Evolutionary conservation across 2,329 filamentous ascomycete genomes (phyloP).

Genomic region (Dothideomycetidae sp.): DNA sequence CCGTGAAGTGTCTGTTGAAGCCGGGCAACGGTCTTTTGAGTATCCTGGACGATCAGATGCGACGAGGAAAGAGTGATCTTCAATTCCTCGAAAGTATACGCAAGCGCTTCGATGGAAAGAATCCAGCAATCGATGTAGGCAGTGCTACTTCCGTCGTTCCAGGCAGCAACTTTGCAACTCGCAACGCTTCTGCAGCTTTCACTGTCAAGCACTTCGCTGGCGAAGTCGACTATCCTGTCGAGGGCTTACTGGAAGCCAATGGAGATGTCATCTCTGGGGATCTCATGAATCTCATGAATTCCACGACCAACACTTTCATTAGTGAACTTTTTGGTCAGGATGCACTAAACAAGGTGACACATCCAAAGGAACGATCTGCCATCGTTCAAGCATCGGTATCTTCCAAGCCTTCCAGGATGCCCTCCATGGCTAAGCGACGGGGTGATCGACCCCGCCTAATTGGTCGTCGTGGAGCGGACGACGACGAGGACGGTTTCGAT

Average conservation of each 20-base stretch:
- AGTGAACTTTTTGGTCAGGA: constrained; percentile 90
- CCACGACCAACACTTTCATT: constrained; percentile 78
- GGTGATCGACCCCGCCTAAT: constrained; percentile 38
- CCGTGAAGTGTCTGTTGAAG: constrained; percentile 82
- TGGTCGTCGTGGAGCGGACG: constrained; percentile 25
- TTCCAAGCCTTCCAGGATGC: constrained; percentile 83
- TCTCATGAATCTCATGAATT: constrained; percentile 82
- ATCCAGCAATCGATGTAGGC: constrained; percentile 71
- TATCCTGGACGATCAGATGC: constrained; percentile 91
- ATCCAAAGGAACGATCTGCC: constrained; percentile 76
- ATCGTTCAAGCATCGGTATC: constrained; percentile 95
- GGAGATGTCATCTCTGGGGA: constrained; percentile 92
- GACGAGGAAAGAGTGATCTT: constrained; percentile 72
- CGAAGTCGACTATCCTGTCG: constrained; percentile 85
- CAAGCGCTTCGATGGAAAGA: constrained; percentile 90
- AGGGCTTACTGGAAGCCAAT: constrained; percentile 83
- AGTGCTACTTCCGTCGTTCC: constrained; percentile 62
- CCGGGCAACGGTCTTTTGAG: constrained; percentile 82
- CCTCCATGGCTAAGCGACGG: constrained; percentile 80
- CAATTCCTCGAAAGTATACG: constrained; percentile 82
- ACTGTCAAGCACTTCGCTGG: constrained; percentile 92
- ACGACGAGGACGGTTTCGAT: constrained; percentile 31
- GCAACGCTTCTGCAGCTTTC: constrained; percentile 67
- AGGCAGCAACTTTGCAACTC: constrained; percentile 78
- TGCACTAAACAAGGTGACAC: constrained; percentile 79